Evolutionary conservation across 306 rosid species (phyloP), one percentile per base, ranked within the genome.

Genomic region (Medicago lupulina): DNA sequence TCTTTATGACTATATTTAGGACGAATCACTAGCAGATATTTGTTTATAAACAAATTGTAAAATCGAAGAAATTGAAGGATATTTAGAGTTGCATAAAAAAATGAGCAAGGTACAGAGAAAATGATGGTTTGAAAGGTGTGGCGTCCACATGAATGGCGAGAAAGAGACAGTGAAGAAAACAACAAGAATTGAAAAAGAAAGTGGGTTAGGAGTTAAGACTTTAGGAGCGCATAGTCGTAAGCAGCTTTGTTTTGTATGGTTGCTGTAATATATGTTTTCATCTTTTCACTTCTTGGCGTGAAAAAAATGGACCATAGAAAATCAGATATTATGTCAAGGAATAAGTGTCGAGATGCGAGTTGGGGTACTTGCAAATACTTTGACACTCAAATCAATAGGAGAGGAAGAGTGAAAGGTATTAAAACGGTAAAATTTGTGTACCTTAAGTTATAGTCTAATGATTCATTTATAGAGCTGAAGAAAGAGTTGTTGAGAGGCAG

Each of bases 131-230:
- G 76, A 70, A 69, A 71, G 50, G 64, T 36, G 64, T 38, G 40
- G 84, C 17, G 44, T 81, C 66, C 75, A 82, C 85, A 67, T 77
- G 76, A 70, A 75, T 49, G 58, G 76, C 68, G 44, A 28, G 74
- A 58, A 70, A 55, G 55, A 63, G 34, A 63, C 10, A 11, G 39
- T 7, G 39, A 61, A 9, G 57, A 36, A 50, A 54, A 78, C 71
- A 81, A 71, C 60, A 62, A 70, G 73, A 36, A 67, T 15, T 23
- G 71, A 74, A 66, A 66, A 71, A 25, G 55, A 44, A 64, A 73
- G 79, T 75, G 74, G 80, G 73, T 81, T 73, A 8, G 39, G 63
- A 55, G 28, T 74, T 59, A 14, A 8, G 82, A 79, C 82, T 79
- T 79, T 71, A 3, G 25, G 75, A 61, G 19, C 15, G 9, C 43